phyloP scores from a whole-genome alignment of 164 flowering plant species.

The Cinnamomum chago region DNA sequence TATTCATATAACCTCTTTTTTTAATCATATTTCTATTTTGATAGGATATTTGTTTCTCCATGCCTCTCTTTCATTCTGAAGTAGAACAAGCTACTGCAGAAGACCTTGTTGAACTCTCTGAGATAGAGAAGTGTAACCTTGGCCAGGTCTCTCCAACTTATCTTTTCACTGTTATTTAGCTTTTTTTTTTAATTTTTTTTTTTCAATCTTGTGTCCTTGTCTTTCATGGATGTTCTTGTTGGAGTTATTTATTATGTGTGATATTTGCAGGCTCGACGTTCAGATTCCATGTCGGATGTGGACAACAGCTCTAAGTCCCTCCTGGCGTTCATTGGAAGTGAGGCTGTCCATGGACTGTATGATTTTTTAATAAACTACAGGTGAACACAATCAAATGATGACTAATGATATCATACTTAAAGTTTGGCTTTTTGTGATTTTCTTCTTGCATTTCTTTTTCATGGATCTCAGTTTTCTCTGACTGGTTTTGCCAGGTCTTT shows the following conservation, averaged over 20 bases:
- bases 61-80: slow-evolving; percentile 81
- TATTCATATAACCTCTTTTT: too few species aligned
- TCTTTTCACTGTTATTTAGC: neutral
- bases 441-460: neutral
- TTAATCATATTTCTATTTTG: neutral
- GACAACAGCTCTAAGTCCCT: slow-evolving; percentile 81
- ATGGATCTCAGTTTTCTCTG: slow-evolving; percentile 16
- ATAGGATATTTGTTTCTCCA: slow-evolving; percentile 74
- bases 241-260: neutral
- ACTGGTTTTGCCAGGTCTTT: slow-evolving; percentile 47
- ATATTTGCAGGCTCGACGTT: slow-evolving; percentile 57
- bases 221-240: neutral
- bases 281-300: slow-evolving; percentile 42
- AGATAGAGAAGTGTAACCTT: slow-evolving; percentile 75
- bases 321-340: slow-evolving; percentile 61
- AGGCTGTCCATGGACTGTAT: slow-evolving; percentile 68
- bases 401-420: neutral
- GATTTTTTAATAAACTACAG: slow-evolving; percentile 88
- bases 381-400: slow-evolving; percentile 27
- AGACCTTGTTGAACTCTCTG: slow-evolving; percentile 89
- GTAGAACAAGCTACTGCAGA: slow-evolving; percentile 71
- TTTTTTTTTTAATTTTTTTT: neutral
- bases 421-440: neutral
- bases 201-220: neutral
- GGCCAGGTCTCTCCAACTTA: slow-evolving; percentile 57